Conservation (phyloP, 2,329 filamentous ascomycete genomes). For the Paecilomyces dactylethromorphus region DNA sequence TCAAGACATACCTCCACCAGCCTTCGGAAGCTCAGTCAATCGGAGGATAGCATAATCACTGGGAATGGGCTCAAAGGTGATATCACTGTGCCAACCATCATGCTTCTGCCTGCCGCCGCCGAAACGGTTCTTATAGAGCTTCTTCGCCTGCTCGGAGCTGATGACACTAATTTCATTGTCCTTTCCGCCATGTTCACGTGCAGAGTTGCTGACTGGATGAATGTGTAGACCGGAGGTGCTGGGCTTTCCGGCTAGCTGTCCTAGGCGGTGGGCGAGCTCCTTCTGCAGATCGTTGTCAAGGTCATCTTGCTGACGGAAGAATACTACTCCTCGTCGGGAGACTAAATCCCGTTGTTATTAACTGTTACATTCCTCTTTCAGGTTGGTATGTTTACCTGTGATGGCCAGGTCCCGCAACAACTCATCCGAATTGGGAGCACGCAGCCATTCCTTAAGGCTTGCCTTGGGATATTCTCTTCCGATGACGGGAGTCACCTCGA, state of each 20-base stretch:
- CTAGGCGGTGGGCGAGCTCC: constrained; percentile 30
- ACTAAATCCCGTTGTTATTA: not conserved
- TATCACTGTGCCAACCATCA: constrained; percentile 44
- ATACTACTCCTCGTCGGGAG: not conserved
- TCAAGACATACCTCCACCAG: constrained; percentile 31
- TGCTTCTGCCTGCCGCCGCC: constrained; percentile 13
- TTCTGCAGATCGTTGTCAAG: not conserved
- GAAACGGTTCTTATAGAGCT: constrained; percentile 24
- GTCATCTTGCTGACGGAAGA: not conserved
- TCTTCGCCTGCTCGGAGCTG: constrained; percentile 34
- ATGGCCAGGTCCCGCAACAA: constrained; percentile 28
- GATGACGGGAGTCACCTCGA: constrained; percentile 47
- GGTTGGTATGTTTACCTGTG: constrained; percentile 16
- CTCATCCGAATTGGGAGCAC: constrained; percentile 28
- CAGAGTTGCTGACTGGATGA: constrained; percentile 44
- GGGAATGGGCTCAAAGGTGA: constrained; percentile 43
- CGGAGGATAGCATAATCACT: constrained; percentile 44
- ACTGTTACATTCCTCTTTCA: not conserved
- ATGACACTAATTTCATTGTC: constrained; percentile 47
- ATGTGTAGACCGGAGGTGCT: constrained; percentile 40
- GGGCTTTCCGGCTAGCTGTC: constrained; percentile 43
- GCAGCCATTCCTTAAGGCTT: constrained; percentile 44
- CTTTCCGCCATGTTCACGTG: constrained; percentile 38
- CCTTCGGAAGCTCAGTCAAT: constrained; percentile 35
- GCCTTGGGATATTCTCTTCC: constrained; percentile 42